Evolutionary conservation across 495 filamentous ascomycete genomes (phyloP).

Genomic region (Elasticomyces elasticus): DNA sequence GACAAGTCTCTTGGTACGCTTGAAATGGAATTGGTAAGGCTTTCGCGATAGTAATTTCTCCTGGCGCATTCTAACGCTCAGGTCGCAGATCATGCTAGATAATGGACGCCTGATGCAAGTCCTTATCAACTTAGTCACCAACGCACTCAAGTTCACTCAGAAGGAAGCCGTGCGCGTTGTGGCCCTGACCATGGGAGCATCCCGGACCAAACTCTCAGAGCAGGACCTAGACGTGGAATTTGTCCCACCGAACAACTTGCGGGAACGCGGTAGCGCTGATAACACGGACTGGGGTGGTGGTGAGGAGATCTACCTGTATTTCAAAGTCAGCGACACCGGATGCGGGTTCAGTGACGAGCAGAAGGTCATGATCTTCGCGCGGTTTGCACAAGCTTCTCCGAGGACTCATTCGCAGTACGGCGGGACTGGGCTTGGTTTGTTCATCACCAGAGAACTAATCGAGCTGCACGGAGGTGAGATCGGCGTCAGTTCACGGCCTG

Average conservation of each 20-base stretch:
- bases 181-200: slow-evolving; percentile 25
- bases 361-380: slow-evolving; percentile 29
- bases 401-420: slow-evolving; percentile 32
- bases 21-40: slow-evolving; percentile 21
- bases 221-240: too few species aligned
- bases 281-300: slow-evolving; percentile 32
- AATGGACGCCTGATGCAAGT: slow-evolving; percentile 29
- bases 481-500: slow-evolving; percentile 29
- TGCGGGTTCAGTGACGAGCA: slow-evolving; percentile 29
- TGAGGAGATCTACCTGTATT: slow-evolving; percentile 27
- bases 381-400: slow-evolving; percentile 31
- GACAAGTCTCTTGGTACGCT: slow-evolving; percentile 26
- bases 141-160: slow-evolving; percentile 34
- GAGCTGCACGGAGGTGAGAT: slow-evolving; percentile 35
- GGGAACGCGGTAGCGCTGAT: slow-evolving; percentile 23
- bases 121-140: slow-evolving; percentile 32
- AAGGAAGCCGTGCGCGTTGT: slow-evolving; percentile 25
- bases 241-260: slow-evolving; percentile 24
- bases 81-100: slow-evolving; percentile 31
- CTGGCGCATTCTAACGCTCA: too few species aligned
- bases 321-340: slow-evolving; percentile 33
- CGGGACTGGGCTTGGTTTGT: slow-evolving; percentile 32
- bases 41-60: too few species aligned
- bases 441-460: slow-evolving; percentile 31
- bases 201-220: slow-evolving; percentile 23